Evolutionary conservation across 495 filamentous ascomycete species (phyloP).

Genomic region (Collariella sp.): DNA sequence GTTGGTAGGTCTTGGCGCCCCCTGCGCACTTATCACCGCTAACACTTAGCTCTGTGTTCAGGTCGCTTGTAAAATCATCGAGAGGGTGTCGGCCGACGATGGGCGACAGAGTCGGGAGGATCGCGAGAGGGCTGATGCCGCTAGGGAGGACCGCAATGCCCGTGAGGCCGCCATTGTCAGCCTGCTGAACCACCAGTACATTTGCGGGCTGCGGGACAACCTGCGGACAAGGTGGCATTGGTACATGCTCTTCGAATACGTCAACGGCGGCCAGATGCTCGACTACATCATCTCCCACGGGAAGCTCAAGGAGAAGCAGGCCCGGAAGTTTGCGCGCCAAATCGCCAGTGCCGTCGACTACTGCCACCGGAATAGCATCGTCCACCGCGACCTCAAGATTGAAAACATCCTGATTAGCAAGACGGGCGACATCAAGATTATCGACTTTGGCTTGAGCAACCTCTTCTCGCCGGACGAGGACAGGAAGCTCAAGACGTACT

Average conservation of each 20-base stretch:
- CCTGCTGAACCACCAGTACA: conserved; percentile 89
- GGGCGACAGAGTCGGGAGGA: conserved; percentile 62
- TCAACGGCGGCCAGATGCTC: conserved; percentile 98
- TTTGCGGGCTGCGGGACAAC: conserved; percentile 93
- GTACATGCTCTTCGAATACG: conserved; percentile 99
- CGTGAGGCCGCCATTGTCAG: conserved; percentile 96
- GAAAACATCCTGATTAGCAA: conserved; percentile 99
- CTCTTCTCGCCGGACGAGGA: conserved; percentile 81
- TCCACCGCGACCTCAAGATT: conserved; percentile 96
- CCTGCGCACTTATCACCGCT: neutral
- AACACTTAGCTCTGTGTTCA: conserved; percentile 29
- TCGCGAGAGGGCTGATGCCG: conserved; percentile 78
- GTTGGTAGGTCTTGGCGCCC: conserved; percentile 55
- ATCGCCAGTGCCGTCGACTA: conserved; percentile 98
- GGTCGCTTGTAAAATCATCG: conserved; percentile 97
- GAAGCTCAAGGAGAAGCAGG: conserved; percentile 95
- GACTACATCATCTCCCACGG: conserved; percentile 99
- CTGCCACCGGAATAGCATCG: conserved; percentile 97
- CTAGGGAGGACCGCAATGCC: conserved; percentile 94
- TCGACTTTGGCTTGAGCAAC: conserved; percentile 97
- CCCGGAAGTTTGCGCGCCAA: conserved; percentile 93
- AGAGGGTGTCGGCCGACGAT: conserved; percentile 77
- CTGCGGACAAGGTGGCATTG: conserved; percentile 94
- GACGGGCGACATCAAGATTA: conserved; percentile 98
- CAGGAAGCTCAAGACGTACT: conserved; percentile 79